A percentile compares a stretch with the other conserved stretches of the same genome.
These are phyloP conservation scores for Phyllosticta paracitricarpa DNA, from an alignment of 2,329 filamentous ascomycete genomes.

Conservation along the genomic window DNA sequence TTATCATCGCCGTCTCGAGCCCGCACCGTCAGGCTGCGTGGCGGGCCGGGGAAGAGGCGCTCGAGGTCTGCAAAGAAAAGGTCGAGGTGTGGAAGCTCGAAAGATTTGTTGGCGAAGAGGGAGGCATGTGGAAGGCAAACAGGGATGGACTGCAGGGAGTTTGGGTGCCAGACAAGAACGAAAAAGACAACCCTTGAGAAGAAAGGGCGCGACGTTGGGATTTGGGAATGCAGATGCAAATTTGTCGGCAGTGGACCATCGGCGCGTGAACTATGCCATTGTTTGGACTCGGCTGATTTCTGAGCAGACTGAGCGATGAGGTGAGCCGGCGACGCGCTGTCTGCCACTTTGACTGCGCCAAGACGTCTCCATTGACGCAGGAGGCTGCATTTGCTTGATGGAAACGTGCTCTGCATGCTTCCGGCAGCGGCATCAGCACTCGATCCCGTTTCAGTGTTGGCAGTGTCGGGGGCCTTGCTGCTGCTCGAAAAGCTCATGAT, in stretches of 20 bases:
- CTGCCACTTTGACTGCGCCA: background rate
- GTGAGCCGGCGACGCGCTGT: background rate
- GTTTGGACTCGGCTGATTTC: background rate
- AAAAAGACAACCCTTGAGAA: background rate
- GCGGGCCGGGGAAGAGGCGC: conserved; percentile 76
- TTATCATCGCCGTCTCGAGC: conserved; percentile 76
- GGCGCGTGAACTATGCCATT: background rate
- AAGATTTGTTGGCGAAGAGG: conserved; percentile 69
- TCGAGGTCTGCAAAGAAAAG: conserved; percentile 74
- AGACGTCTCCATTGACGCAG: background rate
- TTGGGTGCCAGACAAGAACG: conserved; percentile 27
- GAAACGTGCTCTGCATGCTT: background rate
- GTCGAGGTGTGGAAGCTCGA: conserved; percentile 96
- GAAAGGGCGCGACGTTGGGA: background rate
- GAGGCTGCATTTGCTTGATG: background rate
- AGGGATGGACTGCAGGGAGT: conserved; percentile 57
- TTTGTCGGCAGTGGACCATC: background rate
- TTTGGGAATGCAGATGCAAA: background rate
- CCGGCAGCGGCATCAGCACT: background rate
- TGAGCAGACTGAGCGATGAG: background rate
- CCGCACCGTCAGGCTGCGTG: conserved; percentile 79
- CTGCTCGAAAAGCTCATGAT: background rate
- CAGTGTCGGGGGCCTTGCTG: background rate
- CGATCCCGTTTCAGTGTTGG: background rate
- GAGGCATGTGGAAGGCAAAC: conserved; percentile 78